phyloP scores from a whole-genome alignment of 192 early-diverging fungal genomes.

The Backusella luteola region DNA sequence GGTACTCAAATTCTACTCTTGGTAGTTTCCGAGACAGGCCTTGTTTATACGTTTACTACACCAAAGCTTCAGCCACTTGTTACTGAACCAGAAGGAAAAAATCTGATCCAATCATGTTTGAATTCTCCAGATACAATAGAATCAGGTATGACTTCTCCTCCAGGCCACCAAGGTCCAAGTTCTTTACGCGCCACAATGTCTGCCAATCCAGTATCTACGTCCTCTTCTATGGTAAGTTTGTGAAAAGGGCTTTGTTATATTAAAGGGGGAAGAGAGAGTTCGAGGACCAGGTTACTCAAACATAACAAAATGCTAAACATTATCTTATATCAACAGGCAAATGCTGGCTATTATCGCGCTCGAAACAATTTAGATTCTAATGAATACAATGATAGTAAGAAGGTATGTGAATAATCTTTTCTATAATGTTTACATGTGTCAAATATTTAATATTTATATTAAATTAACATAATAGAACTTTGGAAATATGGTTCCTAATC shows the following conservation, averaged over 20 bases:
- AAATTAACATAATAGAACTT: conserved; percentile 1
- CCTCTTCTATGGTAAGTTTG: background rate
- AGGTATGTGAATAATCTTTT: background rate
- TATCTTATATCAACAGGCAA: background rate
- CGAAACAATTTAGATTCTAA: background rate
- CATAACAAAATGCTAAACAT: background rate
- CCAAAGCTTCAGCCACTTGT: conserved; percentile 90
- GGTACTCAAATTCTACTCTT: conserved; percentile 90
- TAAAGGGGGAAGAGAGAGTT: background rate
- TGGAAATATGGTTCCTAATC: conserved; percentile 4
- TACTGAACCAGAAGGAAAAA: conserved; percentile 87
- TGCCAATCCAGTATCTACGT: background rate
- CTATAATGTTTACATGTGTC: background rate
- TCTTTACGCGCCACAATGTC: background rate
- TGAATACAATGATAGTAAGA: background rate
- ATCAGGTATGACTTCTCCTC: background rate
- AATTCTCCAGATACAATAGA: conserved; percentile 70
- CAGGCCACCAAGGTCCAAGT: background rate
- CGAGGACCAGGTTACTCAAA: background rate
- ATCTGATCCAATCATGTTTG: conserved; percentile 85
- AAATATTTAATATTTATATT: background rate
- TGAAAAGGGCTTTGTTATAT: background rate
- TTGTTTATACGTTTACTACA: conserved; percentile 92
- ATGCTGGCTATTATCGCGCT: background rate
- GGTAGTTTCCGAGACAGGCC: conserved; percentile 89